A percentile compares a stretch with the other conserved stretches of the same genome.
phyloP scores from a whole-genome alignment of 2,329 filamentous ascomycete species.

The Massarina eburnea region DNA sequence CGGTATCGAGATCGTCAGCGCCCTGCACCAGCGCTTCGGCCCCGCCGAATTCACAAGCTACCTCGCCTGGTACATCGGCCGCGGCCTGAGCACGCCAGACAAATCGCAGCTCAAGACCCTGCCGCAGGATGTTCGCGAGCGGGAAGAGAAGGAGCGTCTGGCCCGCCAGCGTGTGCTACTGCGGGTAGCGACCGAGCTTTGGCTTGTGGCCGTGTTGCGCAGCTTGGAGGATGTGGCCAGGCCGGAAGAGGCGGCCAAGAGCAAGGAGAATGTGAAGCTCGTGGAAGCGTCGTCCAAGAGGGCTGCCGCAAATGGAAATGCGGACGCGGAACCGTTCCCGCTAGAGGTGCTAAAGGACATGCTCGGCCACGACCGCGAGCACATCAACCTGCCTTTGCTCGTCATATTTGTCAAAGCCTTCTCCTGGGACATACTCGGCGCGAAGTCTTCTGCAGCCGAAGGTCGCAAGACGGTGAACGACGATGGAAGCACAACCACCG shows the following conservation, averaged over 20 bases:
- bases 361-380: constrained; percentile 88
- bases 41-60: constrained; percentile 87
- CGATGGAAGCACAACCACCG: constrained; percentile 68
- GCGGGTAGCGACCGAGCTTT: constrained; percentile 90
- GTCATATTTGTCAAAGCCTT: constrained; percentile 97
- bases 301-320: constrained; percentile 61
- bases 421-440: constrained; percentile 89
- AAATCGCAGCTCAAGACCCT: constrained; percentile 79
- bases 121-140: constrained; percentile 79
- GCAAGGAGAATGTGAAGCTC: constrained; percentile 58
- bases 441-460: constrained; percentile 70
- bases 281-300: constrained; percentile 64
- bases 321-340: constrained; percentile 85
- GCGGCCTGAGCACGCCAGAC: constrained; percentile 88
- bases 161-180: constrained; percentile 82
- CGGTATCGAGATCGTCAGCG: constrained; percentile 89
- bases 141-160: constrained; percentile 93
- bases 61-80: constrained; percentile 88
- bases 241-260: constrained; percentile 64
- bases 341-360: constrained; percentile 97
- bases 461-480: constrained; percentile 83
- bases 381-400: constrained; percentile 84
- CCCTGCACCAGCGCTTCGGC: constrained; percentile 93
- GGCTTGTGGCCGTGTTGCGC: constrained; percentile 85
- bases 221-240: constrained; percentile 72